A percentile compares a stretch with the other conserved stretches of the same genome.
Conservation (phyloP, 805 yeast species). For the Starmerella scarabaei region DNA sequence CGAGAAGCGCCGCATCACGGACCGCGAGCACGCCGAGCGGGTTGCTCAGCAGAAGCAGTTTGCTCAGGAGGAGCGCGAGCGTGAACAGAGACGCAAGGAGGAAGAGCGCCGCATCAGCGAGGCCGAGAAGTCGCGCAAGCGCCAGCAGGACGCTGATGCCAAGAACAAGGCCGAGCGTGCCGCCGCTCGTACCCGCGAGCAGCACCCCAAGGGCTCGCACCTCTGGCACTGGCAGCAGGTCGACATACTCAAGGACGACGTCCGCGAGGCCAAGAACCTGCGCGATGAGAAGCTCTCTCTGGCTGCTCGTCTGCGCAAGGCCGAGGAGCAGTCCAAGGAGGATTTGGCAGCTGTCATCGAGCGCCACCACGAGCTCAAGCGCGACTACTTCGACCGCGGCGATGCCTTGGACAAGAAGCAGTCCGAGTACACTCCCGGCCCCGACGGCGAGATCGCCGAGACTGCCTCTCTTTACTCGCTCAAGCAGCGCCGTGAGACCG, state of each 20-base stretch:
- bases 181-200: slow-evolving; percentile 12
- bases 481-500: slow-evolving; percentile 37
- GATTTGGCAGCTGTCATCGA: slow-evolving; percentile 19
- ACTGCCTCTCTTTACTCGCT: slow-evolving; percentile 31
- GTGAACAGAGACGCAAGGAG: slow-evolving; percentile 13
- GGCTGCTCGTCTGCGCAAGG: slow-evolving; percentile 14
- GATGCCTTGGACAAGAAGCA: slow-evolving; percentile 19
- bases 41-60: slow-evolving; percentile 32
- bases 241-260: slow-evolving; percentile 20
- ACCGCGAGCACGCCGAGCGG: slow-evolving; percentile 32
- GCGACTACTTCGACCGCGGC: slow-evolving; percentile 18
- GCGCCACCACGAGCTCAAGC: slow-evolving; percentile 21
- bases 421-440: slow-evolving; percentile 20
- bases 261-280: slow-evolving; percentile 17
- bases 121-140: slow-evolving; percentile 16
- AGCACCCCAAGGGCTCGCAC: slow-evolving; percentile 16
- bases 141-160: slow-evolving; percentile 11
- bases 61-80: slow-evolving; percentile 13
- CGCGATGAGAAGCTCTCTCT: slow-evolving; percentile 15
- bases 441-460: slow-evolving; percentile 20
- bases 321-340: slow-evolving; percentile 18
- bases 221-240: slow-evolving; percentile 20
- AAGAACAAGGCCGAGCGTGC: slow-evolving; percentile 19
- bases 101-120: slow-evolving; percentile 28
- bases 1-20: slow-evolving; percentile 47